phyloP scores from a whole-genome alignment of 2,329 filamentous ascomycete species.

The Cercospora sesami region DNA sequence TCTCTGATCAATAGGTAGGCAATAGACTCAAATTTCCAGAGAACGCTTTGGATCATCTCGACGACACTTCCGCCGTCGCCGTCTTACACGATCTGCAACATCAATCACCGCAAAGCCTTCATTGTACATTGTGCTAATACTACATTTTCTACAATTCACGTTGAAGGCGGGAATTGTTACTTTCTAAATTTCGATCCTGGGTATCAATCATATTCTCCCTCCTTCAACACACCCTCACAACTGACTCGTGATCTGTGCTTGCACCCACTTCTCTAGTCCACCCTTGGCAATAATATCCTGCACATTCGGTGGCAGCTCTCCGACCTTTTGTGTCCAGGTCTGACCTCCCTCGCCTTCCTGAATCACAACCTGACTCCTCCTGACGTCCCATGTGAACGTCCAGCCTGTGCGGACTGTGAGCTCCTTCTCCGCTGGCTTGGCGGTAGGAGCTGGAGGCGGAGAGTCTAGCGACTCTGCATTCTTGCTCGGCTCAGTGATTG shows the following conservation, averaged over 20 bases:
- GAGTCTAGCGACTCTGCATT: constrained; percentile 56
- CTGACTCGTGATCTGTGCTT: constrained; percentile 60
- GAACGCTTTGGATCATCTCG: too few relatives aligned
- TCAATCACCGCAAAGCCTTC: not conserved
- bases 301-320: constrained; percentile 79
- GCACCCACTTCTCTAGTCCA: constrained; percentile 81
- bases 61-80: too few relatives aligned
- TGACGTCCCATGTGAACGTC: constrained; percentile 80
- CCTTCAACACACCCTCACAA: not conserved
- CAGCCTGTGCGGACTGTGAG: constrained; percentile 76
- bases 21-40: not conserved
- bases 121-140: not conserved
- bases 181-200: constrained; percentile 6
- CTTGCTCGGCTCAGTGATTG: constrained; percentile 53
- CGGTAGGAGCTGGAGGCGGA: constrained; percentile 43
- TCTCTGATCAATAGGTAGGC: too few relatives aligned
- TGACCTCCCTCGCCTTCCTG: constrained; percentile 67
- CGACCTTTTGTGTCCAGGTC: constrained; percentile 77
- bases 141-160: not conserved
- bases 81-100: not conserved
- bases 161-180: not conserved
- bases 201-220: constrained; percentile 3
- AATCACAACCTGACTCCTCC: constrained; percentile 67
- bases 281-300: constrained; percentile 77
- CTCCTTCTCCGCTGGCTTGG: constrained; percentile 51